phyloP scores from a whole-genome alignment of 2,329 filamentous ascomycete genomes.

The Moelleriella libera region DNA sequence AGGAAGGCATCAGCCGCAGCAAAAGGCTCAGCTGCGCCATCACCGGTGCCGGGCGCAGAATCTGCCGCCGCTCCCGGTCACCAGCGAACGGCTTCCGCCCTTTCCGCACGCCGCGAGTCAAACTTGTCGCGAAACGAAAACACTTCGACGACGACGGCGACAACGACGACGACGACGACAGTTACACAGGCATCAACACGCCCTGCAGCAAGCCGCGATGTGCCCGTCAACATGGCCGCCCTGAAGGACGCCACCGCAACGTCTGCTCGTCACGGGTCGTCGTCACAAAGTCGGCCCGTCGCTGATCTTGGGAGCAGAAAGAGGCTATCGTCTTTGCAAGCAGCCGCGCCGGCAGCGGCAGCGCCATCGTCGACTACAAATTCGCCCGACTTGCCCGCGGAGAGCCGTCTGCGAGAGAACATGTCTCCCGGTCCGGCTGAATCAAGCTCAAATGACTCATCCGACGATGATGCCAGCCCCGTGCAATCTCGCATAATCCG shows the following conservation, averaged over 20 bases:
- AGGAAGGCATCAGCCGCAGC: slow-evolving; percentile 52
- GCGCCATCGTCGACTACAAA: slow-evolving; percentile 15
- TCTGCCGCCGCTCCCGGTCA: slow-evolving; percentile 20
- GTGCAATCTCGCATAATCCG: slow-evolving; percentile 47
- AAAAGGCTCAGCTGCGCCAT: slow-evolving; percentile 40
- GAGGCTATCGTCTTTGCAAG: slow-evolving; percentile 28
- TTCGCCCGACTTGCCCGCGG: slow-evolving; percentile 9
- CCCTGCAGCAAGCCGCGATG: slow-evolving; percentile 30
- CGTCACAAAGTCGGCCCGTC: slow-evolving; percentile 9
- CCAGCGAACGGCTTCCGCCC: slow-evolving; percentile 32
- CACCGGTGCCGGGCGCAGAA: slow-evolving; percentile 39
- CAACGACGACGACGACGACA: slow-evolving; percentile 15
- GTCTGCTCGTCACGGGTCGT: slow-evolving; percentile 7
- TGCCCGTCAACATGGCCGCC: slow-evolving; percentile 30
- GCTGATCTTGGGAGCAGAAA: slow-evolving; percentile 17
- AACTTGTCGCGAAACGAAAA: slow-evolving; percentile 34
- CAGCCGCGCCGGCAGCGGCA: slow-evolving; percentile 4
- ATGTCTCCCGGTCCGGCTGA: slow-evolving; percentile 22
- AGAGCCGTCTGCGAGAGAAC: slow-evolving; percentile 9
- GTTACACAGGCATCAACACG: slow-evolving; percentile 19
- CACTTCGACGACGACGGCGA: slow-evolving; percentile 26
- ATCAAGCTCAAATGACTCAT: slow-evolving; percentile 23
- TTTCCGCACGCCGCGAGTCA: slow-evolving; percentile 45
- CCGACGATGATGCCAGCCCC: slow-evolving; percentile 34
- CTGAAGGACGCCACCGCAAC: slow-evolving; percentile 20